Percentiles rank a stretch among this genome's conserved stretches.
These are phyloP conservation scores for Ambrosiella beaveri DNA, from an alignment of 2,329 filamentous ascomycete species.

Conservation along the genomic window DNA sequence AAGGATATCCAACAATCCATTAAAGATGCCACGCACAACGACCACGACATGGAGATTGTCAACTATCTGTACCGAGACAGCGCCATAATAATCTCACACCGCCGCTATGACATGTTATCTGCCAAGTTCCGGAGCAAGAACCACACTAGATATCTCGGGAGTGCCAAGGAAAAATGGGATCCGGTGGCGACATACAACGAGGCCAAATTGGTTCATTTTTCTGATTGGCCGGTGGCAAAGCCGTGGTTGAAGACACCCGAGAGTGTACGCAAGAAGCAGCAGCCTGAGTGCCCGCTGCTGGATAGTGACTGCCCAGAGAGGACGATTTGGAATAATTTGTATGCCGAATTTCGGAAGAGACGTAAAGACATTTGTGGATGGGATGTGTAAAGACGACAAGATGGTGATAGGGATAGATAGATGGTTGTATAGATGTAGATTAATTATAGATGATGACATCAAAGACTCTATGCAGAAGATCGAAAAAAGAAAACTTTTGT, in stretches of 20 bases:
- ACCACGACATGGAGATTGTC: conserved; percentile 52
- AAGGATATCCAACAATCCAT: conserved; percentile 18
- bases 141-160: conserved; percentile 28
- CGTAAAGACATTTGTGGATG: background rate
- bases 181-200: conserved; percentile 33
- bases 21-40: conserved; percentile 14
- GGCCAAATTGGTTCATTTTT: conserved; percentile 36
- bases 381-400: background rate
- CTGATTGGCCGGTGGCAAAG: conserved; percentile 30
- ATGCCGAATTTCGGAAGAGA: background rate
- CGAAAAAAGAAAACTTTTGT: background rate
- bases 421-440: no score
- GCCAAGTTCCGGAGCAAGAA: conserved; percentile 38
- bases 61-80: conserved; percentile 42
- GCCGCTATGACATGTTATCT: conserved; percentile 42
- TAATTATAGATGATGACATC: no score
- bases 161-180: conserved; percentile 34
- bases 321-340: background rate
- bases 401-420: background rate
- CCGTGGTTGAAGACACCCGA: conserved; percentile 23
- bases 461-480: no score
- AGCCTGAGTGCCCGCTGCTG: conserved; percentile 12
- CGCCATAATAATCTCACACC: conserved; percentile 45
- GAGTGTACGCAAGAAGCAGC: conserved; percentile 3
- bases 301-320: background rate